These are phyloP conservation scores for Alternaria sp. DNA, from an alignment of 2,329 filamentous ascomycete genomes.

Conservation along the genomic window DNA sequence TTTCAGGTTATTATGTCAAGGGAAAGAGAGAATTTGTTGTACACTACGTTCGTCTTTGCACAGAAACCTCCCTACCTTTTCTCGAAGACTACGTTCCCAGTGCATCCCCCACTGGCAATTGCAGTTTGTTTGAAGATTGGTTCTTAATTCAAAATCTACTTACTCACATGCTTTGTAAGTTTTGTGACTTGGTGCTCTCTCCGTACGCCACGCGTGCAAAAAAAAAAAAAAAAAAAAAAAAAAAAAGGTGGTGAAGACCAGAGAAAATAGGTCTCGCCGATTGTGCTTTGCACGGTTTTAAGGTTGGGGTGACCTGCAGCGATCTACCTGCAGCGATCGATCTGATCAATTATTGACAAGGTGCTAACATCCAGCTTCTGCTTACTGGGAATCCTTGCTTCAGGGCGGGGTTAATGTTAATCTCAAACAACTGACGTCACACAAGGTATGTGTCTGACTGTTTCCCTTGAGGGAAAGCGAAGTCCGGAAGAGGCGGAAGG, in stretches of 20 bases:
- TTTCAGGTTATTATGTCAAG: constrained; percentile 2
- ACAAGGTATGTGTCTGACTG: background rate
- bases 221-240: background rate
- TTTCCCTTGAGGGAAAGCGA: background rate
- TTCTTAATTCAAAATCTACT: background rate
- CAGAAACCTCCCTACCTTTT: background rate
- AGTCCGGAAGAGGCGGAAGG: background rate
- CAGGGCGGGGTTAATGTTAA: background rate
- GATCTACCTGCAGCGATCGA: background rate
- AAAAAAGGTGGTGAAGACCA: background rate
- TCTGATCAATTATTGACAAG: background rate
- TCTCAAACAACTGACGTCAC: background rate
- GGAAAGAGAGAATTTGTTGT: background rate
- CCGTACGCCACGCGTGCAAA: background rate
- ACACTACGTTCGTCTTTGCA: background rate
- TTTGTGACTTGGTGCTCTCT: background rate
- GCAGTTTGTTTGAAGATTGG: background rate
- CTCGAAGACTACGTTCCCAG: background rate
- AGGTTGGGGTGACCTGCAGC: constrained; percentile 1
- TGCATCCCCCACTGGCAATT: background rate
- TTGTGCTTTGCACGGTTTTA: background rate
- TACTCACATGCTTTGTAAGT: background rate
- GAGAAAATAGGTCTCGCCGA: background rate
- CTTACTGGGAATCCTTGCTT: background rate
- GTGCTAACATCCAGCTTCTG: background rate